Conservation (phyloP, 2,329 filamentous ascomycete species). For the Cladosporium sp. region DNA sequence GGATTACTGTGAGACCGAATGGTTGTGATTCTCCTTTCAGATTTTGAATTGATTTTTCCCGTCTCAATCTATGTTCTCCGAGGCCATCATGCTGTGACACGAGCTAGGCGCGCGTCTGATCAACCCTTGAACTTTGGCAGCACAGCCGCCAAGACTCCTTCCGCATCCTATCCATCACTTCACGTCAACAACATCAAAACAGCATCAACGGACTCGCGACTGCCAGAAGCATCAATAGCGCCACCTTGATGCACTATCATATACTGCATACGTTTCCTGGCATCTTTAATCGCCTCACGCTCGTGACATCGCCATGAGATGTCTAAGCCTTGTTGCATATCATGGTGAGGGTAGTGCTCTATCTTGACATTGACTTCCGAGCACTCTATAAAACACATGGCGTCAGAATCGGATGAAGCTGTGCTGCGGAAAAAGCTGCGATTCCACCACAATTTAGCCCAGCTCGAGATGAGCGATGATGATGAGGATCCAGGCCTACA, state of each 20-base stretch:
- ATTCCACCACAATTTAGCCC: neutral
- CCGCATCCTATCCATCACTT: neutral
- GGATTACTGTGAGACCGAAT: neutral
- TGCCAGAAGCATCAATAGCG: neutral
- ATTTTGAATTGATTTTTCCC: neutral
- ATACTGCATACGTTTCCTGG: neutral
- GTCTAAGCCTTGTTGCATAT: too few species aligned
- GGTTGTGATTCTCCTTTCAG: neutral
- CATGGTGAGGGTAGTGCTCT: too few species aligned
- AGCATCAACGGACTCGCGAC: neutral
- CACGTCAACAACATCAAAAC: neutral
- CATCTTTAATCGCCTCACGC: too few species aligned
- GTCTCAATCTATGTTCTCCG: neutral
- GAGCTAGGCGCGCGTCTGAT: neutral
- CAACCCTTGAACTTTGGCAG: conserved; percentile 1
- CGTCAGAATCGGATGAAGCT: neutral
- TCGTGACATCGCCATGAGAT: too few species aligned
- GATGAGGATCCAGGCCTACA: conserved; percentile 18
- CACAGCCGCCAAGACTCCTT: neutral
- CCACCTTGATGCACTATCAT: neutral
- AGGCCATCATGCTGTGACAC: neutral
- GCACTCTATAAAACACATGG: neutral
- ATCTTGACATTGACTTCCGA: neutral
- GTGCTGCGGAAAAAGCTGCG: conserved; percentile 13
- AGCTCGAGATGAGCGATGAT: conserved; percentile 16